Evolutionary conservation across 2,329 filamentous ascomycete genomes (phyloP).

Genomic region (Aspergillus sp.): DNA sequence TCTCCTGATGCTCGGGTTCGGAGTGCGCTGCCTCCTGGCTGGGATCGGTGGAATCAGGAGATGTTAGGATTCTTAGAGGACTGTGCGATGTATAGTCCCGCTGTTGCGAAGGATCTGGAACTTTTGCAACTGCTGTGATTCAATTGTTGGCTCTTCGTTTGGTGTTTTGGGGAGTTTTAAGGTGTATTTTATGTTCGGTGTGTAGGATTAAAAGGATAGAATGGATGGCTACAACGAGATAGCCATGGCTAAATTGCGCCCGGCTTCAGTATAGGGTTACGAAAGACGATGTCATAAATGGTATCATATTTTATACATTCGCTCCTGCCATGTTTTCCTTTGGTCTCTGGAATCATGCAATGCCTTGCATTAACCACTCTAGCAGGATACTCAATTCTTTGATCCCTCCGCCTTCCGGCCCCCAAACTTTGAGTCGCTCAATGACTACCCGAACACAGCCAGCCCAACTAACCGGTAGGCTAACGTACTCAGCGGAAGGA

Average conservation of each 20-base stretch:
- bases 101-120: conserved; percentile 41
- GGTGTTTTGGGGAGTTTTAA: not conserved
- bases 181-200: not conserved
- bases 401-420: conserved; percentile 24
- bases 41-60: conserved; percentile 43
- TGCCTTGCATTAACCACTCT: conserved; percentile 25
- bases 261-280: too few relatives aligned
- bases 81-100: conserved; percentile 39
- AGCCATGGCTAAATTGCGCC: too few relatives aligned
- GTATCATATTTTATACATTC: not conserved
- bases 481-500: conserved; percentile 21
- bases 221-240: too few relatives aligned
- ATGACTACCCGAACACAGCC: conserved; percentile 24
- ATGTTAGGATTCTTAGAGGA: conserved; percentile 43
- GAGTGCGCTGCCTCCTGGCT: conserved; percentile 37
- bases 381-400: conserved; percentile 23
- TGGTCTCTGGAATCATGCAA: not conserved
- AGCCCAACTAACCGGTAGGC: conserved; percentile 22
- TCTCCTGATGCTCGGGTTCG: conserved; percentile 36
- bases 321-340: not conserved
- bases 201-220: too few relatives aligned
- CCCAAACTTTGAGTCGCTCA: conserved; percentile 24
- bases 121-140: conserved; percentile 33
- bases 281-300: not conserved
- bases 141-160: not conserved